A percentile compares a stretch with the other conserved stretches of the same genome.
Conservation (phyloP, 306 rosid species). For the Acacia crassicarpa region DNA sequence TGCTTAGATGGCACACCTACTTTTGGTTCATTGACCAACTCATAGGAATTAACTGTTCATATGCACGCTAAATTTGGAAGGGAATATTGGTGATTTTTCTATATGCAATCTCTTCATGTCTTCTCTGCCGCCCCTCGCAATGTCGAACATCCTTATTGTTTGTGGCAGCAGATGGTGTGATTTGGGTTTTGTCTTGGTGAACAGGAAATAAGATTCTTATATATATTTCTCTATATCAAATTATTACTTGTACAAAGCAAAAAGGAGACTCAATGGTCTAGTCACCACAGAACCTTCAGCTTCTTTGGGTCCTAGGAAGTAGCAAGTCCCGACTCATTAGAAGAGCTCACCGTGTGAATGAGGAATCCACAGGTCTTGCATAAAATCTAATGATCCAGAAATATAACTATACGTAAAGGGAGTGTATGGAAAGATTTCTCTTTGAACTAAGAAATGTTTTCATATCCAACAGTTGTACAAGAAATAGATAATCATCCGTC, state of each 20-base stretch:
- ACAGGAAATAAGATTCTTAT: not conserved
- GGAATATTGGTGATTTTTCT: conserved; percentile 43
- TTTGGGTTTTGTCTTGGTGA: not conserved
- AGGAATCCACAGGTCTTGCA: not conserved
- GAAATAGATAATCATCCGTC: not conserved
- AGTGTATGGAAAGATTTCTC: not conserved
- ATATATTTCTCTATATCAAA: not conserved
- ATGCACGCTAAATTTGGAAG: conserved; percentile 41
- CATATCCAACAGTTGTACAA: not conserved
- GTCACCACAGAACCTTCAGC: not conserved
- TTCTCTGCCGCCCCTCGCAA: not conserved
- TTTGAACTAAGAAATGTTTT: not conserved
- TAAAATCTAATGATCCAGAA: not conserved
- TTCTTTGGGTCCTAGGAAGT: not conserved
- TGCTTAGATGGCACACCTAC: conserved; percentile 38
- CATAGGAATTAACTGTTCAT: conserved; percentile 47
- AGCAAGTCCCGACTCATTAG: not conserved
- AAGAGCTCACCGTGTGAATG: not conserved
- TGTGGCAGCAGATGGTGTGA: not conserved
- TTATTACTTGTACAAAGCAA: not conserved
- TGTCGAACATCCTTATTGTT: not conserved
- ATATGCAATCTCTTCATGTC: conserved; percentile 4
- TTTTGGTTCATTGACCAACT: conserved; percentile 37
- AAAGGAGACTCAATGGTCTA: not conserved
- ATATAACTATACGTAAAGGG: not conserved